Evolutionary conservation across 345 rosid genomes (phyloP).

Genomic region (Euphorbia tirucalli): DNA sequence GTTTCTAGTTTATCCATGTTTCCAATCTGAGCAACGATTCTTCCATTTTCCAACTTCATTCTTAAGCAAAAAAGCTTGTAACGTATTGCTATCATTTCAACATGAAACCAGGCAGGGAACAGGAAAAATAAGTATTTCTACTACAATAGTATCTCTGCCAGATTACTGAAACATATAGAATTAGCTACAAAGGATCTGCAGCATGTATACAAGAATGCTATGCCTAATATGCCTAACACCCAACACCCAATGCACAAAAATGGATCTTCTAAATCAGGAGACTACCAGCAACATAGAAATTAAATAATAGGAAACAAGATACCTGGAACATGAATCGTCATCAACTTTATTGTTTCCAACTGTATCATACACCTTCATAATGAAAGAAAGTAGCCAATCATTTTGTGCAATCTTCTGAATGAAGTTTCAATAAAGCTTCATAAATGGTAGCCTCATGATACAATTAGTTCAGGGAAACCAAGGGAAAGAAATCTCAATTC

Average conservation of each 20-base stretch:
- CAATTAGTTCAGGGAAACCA: neutral
- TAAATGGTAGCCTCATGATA: constrained; percentile 1
- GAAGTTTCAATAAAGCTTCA: constrained; percentile 18
- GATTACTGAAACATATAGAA: neutral
- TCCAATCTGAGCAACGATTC: constrained; percentile 1
- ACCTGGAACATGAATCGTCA: constrained; percentile 74
- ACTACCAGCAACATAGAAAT: neutral
- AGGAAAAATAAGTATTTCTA: neutral
- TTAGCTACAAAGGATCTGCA: neutral
- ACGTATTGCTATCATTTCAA: neutral
- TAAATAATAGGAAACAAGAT: constrained; percentile 2
- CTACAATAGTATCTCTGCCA: neutral
- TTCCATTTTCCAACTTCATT: neutral
- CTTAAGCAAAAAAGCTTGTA: neutral
- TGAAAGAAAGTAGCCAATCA: constrained; percentile 26
- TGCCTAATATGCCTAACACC: neutral
- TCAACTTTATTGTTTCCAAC: constrained; percentile 72
- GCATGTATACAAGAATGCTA: neutral
- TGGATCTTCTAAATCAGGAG: neutral
- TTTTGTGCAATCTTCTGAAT: constrained; percentile 16
- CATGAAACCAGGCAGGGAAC: neutral
- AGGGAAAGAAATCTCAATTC: neutral
- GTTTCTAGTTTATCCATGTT: neutral
- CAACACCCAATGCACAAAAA: neutral
- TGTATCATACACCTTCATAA: constrained; percentile 81